These are phyloP conservation scores for Blastobotrys persicus DNA, from an alignment of 1,139 yeast species.

Conservation along the genomic window DNA sequence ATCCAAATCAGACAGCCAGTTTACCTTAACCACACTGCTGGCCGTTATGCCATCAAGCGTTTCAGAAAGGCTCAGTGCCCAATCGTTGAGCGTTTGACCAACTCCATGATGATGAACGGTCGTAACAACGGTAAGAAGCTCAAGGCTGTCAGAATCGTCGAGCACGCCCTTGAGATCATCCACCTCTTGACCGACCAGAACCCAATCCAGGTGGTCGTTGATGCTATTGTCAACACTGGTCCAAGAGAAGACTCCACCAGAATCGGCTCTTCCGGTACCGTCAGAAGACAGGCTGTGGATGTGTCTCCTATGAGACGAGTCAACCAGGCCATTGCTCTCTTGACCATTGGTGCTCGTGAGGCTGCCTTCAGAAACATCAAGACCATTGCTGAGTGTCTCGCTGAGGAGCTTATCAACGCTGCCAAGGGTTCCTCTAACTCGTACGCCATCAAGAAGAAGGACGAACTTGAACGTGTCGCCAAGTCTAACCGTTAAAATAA, in stretches of 20 bases:
- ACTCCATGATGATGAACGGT: slow-evolving; percentile 99
- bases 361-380: slow-evolving; percentile 99
- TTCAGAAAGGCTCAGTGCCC: slow-evolving; percentile 99
- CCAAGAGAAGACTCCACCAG: slow-evolving; percentile 99
- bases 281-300: slow-evolving; percentile 99
- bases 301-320: slow-evolving; percentile 99
- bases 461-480: slow-evolving; percentile 99
- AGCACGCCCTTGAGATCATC: slow-evolving; percentile 98
- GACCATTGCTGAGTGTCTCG: slow-evolving; percentile 99
- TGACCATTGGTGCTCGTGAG: slow-evolving; percentile 99
- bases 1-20: slow-evolving; percentile 97
- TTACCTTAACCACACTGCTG: slow-evolving; percentile 98
- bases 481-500: slow-evolving; percentile 94
- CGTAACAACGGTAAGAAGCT: slow-evolving; percentile 99
- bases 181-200: slow-evolving; percentile 97
- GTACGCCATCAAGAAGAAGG: slow-evolving; percentile 99
- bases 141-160: slow-evolving; percentile 99
- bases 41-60: slow-evolving; percentile 99
- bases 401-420: slow-evolving; percentile 99
- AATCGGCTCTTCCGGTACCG: slow-evolving; percentile 99
- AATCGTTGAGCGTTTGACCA: slow-evolving; percentile 97
- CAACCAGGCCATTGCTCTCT: slow-evolving; percentile 97
- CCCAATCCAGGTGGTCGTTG: slow-evolving; percentile 99
- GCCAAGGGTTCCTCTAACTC: slow-evolving; percentile 99
- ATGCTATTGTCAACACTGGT: slow-evolving; percentile 99